Percentiles rank a stretch among this genome's conserved stretches.
phyloP scores from a whole-genome alignment of 441 rosid genomes.

The Manihot esculenta region DNA sequence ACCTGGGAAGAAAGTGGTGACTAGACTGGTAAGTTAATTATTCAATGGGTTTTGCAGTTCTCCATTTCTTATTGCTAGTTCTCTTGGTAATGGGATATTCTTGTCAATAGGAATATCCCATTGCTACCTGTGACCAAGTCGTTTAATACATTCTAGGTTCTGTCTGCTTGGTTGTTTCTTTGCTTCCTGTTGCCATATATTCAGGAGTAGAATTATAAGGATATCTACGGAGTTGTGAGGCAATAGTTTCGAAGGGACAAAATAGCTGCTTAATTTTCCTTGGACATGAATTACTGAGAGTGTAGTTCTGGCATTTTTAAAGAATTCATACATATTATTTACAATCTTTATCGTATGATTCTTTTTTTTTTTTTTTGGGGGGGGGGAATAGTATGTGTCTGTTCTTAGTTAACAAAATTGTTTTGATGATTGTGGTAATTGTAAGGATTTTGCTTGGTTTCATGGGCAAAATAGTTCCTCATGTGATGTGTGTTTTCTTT shows the following conservation, averaged over 20 bases:
- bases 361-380: no score
- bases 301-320: background rate
- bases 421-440: background rate
- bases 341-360: background rate
- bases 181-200: background rate
- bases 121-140: background rate
- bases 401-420: background rate
- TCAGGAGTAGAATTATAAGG: background rate
- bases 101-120: background rate
- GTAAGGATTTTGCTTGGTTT: background rate
- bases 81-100: background rate
- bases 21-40: conserved; percentile 40
- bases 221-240: background rate
- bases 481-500: background rate
- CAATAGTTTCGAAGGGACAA: background rate
- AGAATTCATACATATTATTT: background rate
- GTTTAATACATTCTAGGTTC: background rate
- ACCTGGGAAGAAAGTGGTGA: conserved; percentile 44
- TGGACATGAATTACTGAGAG: background rate
- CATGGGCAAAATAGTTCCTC: background rate
- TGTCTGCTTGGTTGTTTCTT: background rate
- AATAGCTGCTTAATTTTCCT: background rate
- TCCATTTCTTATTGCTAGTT: background rate
- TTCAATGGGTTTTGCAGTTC: background rate
- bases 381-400: no score